These are phyloP conservation scores for Saturnispora besseyi DNA, from an alignment of 805 yeast genomes.

Conservation along the genomic window DNA sequence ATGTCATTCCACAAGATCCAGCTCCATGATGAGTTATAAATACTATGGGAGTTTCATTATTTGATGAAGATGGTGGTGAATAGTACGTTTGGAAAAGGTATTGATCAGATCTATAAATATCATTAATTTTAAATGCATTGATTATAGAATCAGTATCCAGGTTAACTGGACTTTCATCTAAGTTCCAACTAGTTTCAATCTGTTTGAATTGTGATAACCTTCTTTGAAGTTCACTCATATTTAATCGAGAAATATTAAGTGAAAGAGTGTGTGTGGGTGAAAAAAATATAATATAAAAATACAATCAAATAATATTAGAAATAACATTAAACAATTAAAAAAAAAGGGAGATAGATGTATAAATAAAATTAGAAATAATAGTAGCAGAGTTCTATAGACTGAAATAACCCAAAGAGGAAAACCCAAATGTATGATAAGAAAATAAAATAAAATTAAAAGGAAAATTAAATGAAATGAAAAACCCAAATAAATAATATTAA, in stretches of 20 bases:
- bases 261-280: background rate
- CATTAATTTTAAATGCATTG: slow-evolving; percentile 26
- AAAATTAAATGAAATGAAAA: background rate
- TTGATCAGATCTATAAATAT: slow-evolving; percentile 14
- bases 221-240: background rate
- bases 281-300: background rate
- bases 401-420: background rate
- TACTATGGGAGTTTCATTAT: slow-evolving; percentile 34
- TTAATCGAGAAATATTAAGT: background rate
- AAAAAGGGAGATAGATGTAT: background rate
- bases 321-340: background rate
- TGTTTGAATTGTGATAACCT: background rate
- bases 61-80: slow-evolving; percentile 35
- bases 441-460: background rate
- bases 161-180: background rate
- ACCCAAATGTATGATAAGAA: background rate
- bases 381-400: background rate
- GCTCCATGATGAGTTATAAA: slow-evolving; percentile 90
- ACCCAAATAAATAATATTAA: background rate
- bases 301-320: background rate
- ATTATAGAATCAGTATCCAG: background rate
- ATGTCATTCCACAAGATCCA: slow-evolving; percentile 80
- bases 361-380: background rate
- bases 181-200: slow-evolving; percentile 1
- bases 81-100: slow-evolving; percentile 47